Evolutionary conservation across 1,284 basidiomycete genomes (phyloP), one percentile per base, ranked within the genome.

Genomic region (Ceratobasidium papillatum): DNA sequence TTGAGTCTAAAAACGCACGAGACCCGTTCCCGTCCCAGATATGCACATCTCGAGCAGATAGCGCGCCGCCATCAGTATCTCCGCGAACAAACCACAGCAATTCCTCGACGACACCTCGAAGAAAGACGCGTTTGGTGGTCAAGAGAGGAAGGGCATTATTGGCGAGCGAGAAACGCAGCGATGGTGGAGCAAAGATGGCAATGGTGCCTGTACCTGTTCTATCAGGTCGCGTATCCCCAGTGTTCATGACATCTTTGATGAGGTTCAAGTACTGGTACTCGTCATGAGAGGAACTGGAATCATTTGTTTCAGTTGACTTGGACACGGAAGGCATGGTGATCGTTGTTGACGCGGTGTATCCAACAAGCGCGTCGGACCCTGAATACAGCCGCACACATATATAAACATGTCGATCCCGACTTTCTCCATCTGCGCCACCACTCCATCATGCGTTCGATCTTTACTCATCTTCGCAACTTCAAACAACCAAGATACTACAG

Each of bases 11-110:
- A 79, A 97, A 99, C 76, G 89, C 92, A 77, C 91, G 88, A 12
- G 92, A 93, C 7, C 95, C 97, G 79, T 99, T 99, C 0, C 96
- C 96, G 81, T 98, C 96, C 97, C 98, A 99, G 79, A 99, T 99
- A 81, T 94, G 93, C 76, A 99, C 88, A 61, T 94, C 95, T 80
- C 93, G 93, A n/a, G 88, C 86, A 0, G 90, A 90, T 41, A 99
- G 87, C 0, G 91, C 79, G 9, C 86, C 90, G 0, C 93, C 90
- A 83, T 98, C 94, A 0, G 97, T 99, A 27, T 86, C 88, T 0
- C 96, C 97, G 27, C 87, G 85, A 19, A 99, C 86, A 80, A 99
- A 99, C 97, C 98, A 99, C 4, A 99, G 87, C 0, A 99, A 89
- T 80, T 99, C 97, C 81, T 98, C 96, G 25, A 95, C 84, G 41